Evolutionary conservation across 805 yeast genomes (phyloP).

Genomic region (Sungouiella thailandica): DNA sequence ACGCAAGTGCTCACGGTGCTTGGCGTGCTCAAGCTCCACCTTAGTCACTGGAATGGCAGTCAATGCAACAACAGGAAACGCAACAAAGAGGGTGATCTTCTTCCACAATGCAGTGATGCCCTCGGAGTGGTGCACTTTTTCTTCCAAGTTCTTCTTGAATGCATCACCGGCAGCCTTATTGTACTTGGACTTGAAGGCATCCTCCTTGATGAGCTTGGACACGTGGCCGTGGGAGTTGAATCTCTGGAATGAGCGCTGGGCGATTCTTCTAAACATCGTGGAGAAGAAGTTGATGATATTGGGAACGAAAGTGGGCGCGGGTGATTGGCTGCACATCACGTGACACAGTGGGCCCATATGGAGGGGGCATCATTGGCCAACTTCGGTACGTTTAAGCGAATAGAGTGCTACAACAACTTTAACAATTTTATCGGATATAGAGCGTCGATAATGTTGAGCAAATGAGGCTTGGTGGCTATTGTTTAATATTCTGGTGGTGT

Average conservation of each 20-base stretch:
- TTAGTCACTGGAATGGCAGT: slow-evolving; percentile 77
- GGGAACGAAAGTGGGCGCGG: slow-evolving; percentile 4
- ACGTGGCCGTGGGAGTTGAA: slow-evolving; percentile 37
- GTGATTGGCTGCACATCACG: slow-evolving; percentile 9
- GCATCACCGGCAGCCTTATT: slow-evolving; percentile 67
- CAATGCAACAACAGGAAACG: slow-evolving; percentile 73
- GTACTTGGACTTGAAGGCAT: slow-evolving; percentile 33
- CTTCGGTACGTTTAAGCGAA: too few relatives aligned
- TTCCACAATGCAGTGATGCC: slow-evolving; percentile 78
- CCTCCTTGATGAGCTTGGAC: slow-evolving; percentile 37
- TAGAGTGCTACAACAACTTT: too few relatives aligned
- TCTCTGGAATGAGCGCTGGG: slow-evolving; percentile 37
- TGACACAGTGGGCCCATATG: slow-evolving; percentile 1
- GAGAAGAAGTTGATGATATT: not conserved
- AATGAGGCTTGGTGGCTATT: too few relatives aligned
- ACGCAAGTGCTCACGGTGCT: slow-evolving; percentile 75
- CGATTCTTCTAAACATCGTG: slow-evolving; percentile 32
- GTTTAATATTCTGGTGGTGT: too few relatives aligned
- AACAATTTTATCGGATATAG: too few relatives aligned
- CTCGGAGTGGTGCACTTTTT: slow-evolving; percentile 73
- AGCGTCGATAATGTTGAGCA: too few relatives aligned
- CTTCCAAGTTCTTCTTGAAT: slow-evolving; percentile 55
- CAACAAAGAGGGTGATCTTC: slow-evolving; percentile 74
- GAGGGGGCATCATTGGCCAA: too few relatives aligned
- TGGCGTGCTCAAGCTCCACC: slow-evolving; percentile 83